Conservation (phyloP, 2,329 filamentous ascomycete species). For the Cadophora gregata region DNA sequence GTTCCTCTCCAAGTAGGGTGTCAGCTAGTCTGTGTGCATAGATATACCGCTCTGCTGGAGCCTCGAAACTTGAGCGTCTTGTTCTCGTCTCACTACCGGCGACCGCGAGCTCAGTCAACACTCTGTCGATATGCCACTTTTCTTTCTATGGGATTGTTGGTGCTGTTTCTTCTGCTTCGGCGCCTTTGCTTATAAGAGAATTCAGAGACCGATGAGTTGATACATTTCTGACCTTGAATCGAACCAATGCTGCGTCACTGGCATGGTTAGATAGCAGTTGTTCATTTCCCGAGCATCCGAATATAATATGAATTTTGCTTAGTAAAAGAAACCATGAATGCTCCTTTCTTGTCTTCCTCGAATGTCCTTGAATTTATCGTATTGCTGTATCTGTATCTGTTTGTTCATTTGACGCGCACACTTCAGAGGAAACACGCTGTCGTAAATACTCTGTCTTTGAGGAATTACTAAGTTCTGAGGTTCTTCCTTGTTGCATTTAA, state of each 20-base stretch:
- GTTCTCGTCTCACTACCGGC: conserved; percentile 44
- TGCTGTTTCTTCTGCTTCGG: conserved; percentile 36
- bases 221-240: conserved; percentile 31
- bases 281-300: neutral
- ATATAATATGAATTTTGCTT: too few relatives aligned
- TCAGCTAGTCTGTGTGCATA: conserved; percentile 98
- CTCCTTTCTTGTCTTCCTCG: too few relatives aligned
- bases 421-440: too few relatives aligned
- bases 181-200: conserved; percentile 30
- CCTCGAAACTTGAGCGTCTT: conserved; percentile 46
- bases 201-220: conserved; percentile 38
- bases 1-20: conserved; percentile 76
- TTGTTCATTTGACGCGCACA: too few relatives aligned
- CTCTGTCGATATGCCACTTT: conserved; percentile 38
- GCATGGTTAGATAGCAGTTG: neutral
- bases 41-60: conserved; percentile 53
- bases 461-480: too few relatives aligned
- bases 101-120: conserved; percentile 43
- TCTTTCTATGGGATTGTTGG: conserved; percentile 33
- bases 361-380: too few relatives aligned
- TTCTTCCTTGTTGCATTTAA: too few relatives aligned
- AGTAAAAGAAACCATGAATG: too few relatives aligned
- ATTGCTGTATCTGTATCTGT: too few relatives aligned
- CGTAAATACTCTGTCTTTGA: too few relatives aligned
- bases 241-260: neutral